These are phyloP conservation scores for Ganoderma sinense DNA, from an alignment of 1,284 basidiomycete species.

Conservation along the genomic window DNA sequence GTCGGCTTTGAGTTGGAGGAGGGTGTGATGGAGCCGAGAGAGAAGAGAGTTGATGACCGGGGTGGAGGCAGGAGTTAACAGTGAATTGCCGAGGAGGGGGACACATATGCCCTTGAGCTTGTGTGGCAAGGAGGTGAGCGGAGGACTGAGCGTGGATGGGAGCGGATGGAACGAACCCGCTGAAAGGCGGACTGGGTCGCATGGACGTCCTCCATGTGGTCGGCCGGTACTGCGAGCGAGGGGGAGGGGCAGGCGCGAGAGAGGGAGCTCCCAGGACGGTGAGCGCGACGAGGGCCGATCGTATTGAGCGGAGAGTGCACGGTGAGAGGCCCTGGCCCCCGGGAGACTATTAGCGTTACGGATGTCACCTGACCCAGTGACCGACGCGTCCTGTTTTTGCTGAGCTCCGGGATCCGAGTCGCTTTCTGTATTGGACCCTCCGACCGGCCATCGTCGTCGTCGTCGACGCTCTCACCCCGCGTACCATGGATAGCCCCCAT, in stretches of 20 bases:
- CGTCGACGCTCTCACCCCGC: background rate
- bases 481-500: background rate
- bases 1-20: slow-evolving; percentile 53
- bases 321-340: background rate
- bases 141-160: background rate
- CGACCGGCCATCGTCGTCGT: background rate
- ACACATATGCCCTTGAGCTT: slow-evolving; percentile 85
- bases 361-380: slow-evolving; percentile 10
- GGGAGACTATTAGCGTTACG: slow-evolving; percentile 6
- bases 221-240: background rate
- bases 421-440: background rate
- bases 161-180: slow-evolving; percentile 36
- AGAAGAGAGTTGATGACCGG: slow-evolving; percentile 61
- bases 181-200: slow-evolving; percentile 42
- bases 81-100: slow-evolving; percentile 73
- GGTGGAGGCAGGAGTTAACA: slow-evolving; percentile 61
- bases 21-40: slow-evolving; percentile 53
- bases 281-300: background rate
- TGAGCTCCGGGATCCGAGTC: background rate
- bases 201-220: slow-evolving; percentile 9
- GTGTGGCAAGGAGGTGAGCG: slow-evolving; percentile 2
- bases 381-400: slow-evolving; percentile 15
- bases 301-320: background rate
- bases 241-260: background rate
- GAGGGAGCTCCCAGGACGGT: background rate